These are phyloP conservation scores for Holtermannia corniformis DNA, from an alignment of 768 basidiomycete genomes.

Conservation along the genomic window DNA sequence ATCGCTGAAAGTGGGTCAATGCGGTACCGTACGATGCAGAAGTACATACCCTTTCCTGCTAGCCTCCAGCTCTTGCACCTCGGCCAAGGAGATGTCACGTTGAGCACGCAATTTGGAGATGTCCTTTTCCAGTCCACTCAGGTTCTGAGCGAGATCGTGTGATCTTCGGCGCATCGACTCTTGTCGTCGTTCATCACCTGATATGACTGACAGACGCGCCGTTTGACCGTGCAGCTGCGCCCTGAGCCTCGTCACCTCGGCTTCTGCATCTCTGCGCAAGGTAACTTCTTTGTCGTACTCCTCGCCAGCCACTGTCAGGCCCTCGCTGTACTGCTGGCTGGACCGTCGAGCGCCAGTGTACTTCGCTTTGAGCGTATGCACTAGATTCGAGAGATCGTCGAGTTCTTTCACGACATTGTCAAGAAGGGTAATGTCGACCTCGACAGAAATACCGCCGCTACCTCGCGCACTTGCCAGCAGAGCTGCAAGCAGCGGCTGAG, in stretches of 20 bases:
- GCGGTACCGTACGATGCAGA: neutral
- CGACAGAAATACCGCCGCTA: slow-evolving; percentile 41
- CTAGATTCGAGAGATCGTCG: slow-evolving; percentile 56
- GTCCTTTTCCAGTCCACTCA: slow-evolving; percentile 72
- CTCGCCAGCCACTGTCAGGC: slow-evolving; percentile 80
- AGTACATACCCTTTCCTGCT: slow-evolving; percentile 54
- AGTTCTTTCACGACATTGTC: slow-evolving; percentile 60
- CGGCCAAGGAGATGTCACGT: slow-evolving; percentile 81
- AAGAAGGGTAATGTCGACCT: slow-evolving; percentile 63
- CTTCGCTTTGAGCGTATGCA: slow-evolving; percentile 57
- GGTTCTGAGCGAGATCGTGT: slow-evolving; percentile 64
- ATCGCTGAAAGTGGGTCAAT: neutral
- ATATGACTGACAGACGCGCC: slow-evolving; percentile 72
- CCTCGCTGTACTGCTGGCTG: slow-evolving; percentile 85
- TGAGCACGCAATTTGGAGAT: slow-evolving; percentile 79
- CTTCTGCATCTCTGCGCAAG: slow-evolving; percentile 78
- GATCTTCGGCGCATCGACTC: slow-evolving; percentile 71
- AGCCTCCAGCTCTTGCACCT: slow-evolving; percentile 79
- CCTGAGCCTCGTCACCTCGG: slow-evolving; percentile 75
- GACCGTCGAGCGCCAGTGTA: slow-evolving; percentile 85
- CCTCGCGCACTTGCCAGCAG: slow-evolving; percentile 26
- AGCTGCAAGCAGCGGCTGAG: slow-evolving; percentile 20
- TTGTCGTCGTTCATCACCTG: slow-evolving; percentile 61
- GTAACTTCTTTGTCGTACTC: slow-evolving; percentile 90
- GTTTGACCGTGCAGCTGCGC: slow-evolving; percentile 83